phyloP scores from a whole-genome alignment of 176 grass and related monocot genomes.

The Triticum urartu region DNA sequence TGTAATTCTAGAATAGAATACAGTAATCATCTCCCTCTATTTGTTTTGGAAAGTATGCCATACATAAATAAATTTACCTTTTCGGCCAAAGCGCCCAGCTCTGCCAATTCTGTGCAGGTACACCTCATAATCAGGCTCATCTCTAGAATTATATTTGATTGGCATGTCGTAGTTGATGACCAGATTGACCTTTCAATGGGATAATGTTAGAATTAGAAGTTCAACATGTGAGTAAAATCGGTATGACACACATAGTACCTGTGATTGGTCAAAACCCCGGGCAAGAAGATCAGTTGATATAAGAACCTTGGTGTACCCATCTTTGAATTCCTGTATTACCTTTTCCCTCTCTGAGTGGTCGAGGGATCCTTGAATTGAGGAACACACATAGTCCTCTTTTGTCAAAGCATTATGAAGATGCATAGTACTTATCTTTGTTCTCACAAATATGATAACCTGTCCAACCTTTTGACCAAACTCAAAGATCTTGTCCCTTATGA shows the following conservation, averaged over 20 bases:
- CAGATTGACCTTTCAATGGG: constrained; percentile 70
- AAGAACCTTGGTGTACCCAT: constrained; percentile 83
- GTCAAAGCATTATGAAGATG: constrained; percentile 68
- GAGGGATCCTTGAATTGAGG: constrained; percentile 85
- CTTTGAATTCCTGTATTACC: constrained; percentile 92
- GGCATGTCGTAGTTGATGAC: constrained; percentile 97
- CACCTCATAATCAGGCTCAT: constrained; percentile 81
- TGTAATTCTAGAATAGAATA: background rate
- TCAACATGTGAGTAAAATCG: background rate
- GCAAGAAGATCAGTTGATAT: constrained; percentile 90
- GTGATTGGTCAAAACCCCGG: constrained; percentile 93
- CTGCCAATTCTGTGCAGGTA: constrained; percentile 95
- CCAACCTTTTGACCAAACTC: constrained; percentile 94
- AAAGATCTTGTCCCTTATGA: constrained; percentile 91
- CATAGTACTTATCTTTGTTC: constrained; percentile 65
- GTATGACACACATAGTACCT: constrained; percentile 49
- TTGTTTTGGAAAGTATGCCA: background rate
- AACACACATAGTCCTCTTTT: constrained; percentile 80
- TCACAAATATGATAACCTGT: constrained; percentile 95
- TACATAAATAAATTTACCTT: constrained; percentile 47
- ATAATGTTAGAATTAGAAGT: background rate
- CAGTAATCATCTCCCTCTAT: background rate
- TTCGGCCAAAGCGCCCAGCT: constrained; percentile 94
- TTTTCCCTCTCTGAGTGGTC: constrained; percentile 78
- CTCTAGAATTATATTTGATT: constrained; percentile 54